phyloP scores from a whole-genome alignment of 148 eudicot genomes.

The Rhododendron mucronatum region DNA sequence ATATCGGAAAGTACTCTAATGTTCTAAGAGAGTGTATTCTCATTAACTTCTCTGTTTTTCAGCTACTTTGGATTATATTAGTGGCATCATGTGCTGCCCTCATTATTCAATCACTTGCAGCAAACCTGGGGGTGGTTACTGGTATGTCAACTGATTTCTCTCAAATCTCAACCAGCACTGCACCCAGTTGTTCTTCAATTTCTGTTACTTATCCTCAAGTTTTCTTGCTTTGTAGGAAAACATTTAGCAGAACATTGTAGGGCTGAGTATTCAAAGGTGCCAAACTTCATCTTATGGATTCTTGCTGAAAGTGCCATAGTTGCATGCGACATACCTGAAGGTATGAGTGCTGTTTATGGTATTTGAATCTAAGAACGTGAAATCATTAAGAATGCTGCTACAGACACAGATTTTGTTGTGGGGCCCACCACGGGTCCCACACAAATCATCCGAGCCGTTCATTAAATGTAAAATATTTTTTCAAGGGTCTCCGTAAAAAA shows the following conservation, averaged over 20 bases:
- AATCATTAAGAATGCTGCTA: background rate
- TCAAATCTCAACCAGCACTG: background rate
- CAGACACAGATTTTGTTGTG: too few relatives aligned
- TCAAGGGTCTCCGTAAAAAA: too few relatives aligned
- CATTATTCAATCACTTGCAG: conserved; percentile 27
- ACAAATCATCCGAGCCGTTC: too few relatives aligned
- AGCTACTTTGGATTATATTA: conserved; percentile 94
- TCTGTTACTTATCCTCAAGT: background rate
- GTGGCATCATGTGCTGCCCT: conserved; percentile 94
- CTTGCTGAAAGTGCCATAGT: conserved; percentile 89
- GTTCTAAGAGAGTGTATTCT: background rate
- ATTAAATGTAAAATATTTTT: too few relatives aligned
- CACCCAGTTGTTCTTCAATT: background rate
- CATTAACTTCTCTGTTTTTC: conserved; percentile 17
- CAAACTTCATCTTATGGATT: conserved; percentile 86
- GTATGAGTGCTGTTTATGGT: conserved; percentile 26
- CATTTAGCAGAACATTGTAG: conserved; percentile 98
- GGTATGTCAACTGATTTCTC: conserved; percentile 34
- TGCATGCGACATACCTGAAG: conserved; percentile 99
- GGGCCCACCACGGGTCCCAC: too few relatives aligned
- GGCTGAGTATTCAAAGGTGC: conserved; percentile 71
- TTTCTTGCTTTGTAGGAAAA: conserved; percentile 52
- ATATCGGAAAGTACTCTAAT: background rate
- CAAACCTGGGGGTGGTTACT: conserved; percentile 94
- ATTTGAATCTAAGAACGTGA: background rate